Conservation (phyloP, 2,329 filamentous ascomycete species). For the Dactylellina haptotyla region DNA sequence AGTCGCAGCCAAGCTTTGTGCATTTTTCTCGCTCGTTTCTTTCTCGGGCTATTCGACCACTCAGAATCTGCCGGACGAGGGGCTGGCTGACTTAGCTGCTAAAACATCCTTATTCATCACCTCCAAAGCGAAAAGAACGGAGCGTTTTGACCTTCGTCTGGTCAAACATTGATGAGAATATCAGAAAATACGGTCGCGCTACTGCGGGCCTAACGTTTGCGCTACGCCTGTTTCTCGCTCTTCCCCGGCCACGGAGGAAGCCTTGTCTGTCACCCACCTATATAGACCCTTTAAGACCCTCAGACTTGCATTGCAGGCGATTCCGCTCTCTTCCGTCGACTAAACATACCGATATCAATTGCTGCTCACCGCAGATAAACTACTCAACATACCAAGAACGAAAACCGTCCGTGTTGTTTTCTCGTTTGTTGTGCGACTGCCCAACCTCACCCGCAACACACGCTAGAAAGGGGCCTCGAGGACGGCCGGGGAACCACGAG, state of each 20-base stretch:
- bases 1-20: no score
- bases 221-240: not conserved
- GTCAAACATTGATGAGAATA: constrained; percentile 16
- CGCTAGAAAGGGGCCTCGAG: constrained; percentile 27
- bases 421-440: constrained; percentile 3
- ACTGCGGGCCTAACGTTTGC: constrained; percentile 7
- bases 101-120: no score
- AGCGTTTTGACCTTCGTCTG: not conserved
- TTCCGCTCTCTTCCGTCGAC: constrained; percentile 33
- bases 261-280: not conserved
- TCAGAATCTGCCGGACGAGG: constrained; percentile 8
- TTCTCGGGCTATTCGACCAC: no score
- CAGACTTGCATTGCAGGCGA: not conserved
- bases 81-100: not conserved
- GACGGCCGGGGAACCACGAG: constrained; percentile 30
- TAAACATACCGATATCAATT: constrained; percentile 1
- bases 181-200: constrained; percentile 15
- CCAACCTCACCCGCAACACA: not conserved
- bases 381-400: no score
- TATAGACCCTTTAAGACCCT: constrained; percentile 8
- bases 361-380: constrained; percentile 8
- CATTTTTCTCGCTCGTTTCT: no score
- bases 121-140: not conserved
- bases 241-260: not conserved
- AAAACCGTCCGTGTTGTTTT: constrained; percentile 1